Evolutionary conservation across 148 eudicot genomes (phyloP).

Genomic region (Vaccinium darrowii): DNA sequence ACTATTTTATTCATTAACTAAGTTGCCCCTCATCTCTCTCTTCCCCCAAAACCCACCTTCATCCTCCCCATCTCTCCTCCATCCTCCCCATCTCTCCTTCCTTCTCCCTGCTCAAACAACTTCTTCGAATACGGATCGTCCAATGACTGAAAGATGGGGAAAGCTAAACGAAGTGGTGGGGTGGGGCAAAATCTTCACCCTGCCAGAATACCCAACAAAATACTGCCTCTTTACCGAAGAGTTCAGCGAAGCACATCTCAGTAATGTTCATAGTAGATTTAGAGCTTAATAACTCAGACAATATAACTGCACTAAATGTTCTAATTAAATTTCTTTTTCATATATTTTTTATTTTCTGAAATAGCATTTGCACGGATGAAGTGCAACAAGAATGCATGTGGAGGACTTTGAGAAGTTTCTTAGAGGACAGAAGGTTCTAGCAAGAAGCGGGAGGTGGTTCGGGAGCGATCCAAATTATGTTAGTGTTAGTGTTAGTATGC

Average conservation of each 20-base stretch:
- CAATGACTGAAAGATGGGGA: constrained; percentile 67
- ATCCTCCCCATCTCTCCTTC: neutral
- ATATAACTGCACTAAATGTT: neutral
- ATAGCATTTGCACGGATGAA: constrained; percentile 88
- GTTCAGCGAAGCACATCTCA: constrained; percentile 45
- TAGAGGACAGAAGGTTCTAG: constrained; percentile 39
- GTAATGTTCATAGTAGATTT: constrained; percentile 27
- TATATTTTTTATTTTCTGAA: neutral
- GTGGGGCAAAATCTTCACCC: constrained; percentile 25
- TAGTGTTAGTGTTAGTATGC: constrained; percentile 74
- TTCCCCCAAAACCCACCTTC: too few relatives aligned
- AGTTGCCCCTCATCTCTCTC: too few relatives aligned
- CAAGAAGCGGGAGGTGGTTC: constrained; percentile 63
- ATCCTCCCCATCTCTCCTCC: too few relatives aligned
- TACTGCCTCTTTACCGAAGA: constrained; percentile 50
- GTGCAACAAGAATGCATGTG: constrained; percentile 25
- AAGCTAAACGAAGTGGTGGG: constrained; percentile 47
- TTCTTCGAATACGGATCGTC: constrained; percentile 41
- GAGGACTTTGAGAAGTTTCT: constrained; percentile 52
- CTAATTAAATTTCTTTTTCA: neutral
- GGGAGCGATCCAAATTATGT: constrained; percentile 47
- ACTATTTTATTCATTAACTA: too few relatives aligned
- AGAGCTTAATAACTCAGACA: neutral
- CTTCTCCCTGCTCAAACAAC: constrained; percentile 21
- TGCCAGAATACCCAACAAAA: constrained; percentile 39